Conservation (phyloP, 306 rosid species). For the Mucuna pruriens region DNA sequence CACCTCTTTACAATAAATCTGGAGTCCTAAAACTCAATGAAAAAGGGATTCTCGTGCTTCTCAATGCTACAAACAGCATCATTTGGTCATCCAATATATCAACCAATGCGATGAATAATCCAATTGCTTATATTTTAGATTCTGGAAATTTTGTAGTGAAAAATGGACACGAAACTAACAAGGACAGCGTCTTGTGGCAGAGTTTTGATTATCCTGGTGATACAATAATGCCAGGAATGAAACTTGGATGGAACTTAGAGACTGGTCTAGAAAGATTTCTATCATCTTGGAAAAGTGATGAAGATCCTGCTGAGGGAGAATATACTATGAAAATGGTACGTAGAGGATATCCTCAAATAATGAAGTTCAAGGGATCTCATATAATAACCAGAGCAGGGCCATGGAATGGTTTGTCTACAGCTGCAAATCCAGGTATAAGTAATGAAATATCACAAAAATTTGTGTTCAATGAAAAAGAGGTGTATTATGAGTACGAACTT, state of each 20-base stretch:
- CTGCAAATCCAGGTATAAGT: neutral
- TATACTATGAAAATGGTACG: neutral
- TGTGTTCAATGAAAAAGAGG: slow-evolving; percentile 7
- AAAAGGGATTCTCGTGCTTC: too few species aligned
- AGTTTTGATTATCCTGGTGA: slow-evolving; percentile 38
- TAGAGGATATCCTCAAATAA: neutral
- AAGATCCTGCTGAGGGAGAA: slow-evolving; percentile 15
- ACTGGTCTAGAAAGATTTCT: neutral
- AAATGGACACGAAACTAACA: neutral
- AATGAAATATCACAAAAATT: neutral
- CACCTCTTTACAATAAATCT: too few species aligned
- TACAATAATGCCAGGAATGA: neutral
- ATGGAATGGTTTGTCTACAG: neutral
- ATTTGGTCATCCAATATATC: slow-evolving; percentile 22
- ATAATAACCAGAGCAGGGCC: neutral
- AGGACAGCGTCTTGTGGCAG: slow-evolving; percentile 20
- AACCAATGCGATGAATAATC: neutral
- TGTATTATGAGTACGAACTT: neutral
- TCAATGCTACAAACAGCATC: too few species aligned
- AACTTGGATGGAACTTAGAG: neutral
- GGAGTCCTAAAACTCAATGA: too few species aligned
- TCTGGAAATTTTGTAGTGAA: slow-evolving; percentile 1
- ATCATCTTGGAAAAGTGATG: slow-evolving; percentile 16
- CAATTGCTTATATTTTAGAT: neutral
- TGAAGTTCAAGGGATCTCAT: neutral